phyloP scores from a whole-genome alignment of 768 basidiomycete genomes.

The Tricholoma flavovirens region DNA sequence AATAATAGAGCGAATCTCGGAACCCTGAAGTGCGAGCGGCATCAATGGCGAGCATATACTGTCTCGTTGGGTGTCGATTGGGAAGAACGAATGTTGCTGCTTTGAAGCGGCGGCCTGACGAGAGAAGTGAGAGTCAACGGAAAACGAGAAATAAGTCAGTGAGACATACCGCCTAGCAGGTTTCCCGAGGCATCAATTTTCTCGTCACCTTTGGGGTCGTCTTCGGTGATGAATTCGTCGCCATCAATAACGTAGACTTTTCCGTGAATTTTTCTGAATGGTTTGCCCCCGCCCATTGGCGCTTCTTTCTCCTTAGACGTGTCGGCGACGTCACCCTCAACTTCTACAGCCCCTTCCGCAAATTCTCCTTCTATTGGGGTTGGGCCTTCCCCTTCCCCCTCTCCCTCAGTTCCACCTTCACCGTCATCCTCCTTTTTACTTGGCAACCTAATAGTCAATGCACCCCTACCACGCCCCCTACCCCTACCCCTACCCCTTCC shows the following conservation, averaged over 20 bases:
- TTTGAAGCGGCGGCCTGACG: conserved; percentile 79
- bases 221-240: conserved; percentile 82
- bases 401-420: conserved; percentile 26
- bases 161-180: conserved; percentile 69
- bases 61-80: conserved; percentile 73
- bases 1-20: conserved; percentile 97
- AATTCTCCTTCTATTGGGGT: conserved; percentile 29
- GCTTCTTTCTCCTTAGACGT: conserved; percentile 37
- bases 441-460: conserved; percentile 26
- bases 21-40: conserved; percentile 95
- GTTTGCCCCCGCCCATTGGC: conserved; percentile 52
- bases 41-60: conserved; percentile 96
- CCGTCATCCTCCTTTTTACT: conserved; percentile 25
- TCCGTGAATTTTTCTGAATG: conserved; percentile 70
- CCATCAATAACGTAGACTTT: conserved; percentile 74
- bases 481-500: conserved; percentile 33
- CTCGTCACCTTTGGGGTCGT: conserved; percentile 82
- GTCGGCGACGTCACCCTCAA: conserved; percentile 30
- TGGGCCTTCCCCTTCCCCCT: conserved; percentile 33
- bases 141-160: conserved; percentile 5
- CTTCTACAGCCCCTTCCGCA: conserved; percentile 26
- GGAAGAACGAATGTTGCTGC: conserved; percentile 85
- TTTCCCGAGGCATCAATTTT: conserved; percentile 88
- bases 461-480: conserved; percentile 23
- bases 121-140: not conserved